Evolutionary conservation across 225 moss, liverwort and hornwort species (phyloP).

Genomic region (Marchantia polymorpha): DNA sequence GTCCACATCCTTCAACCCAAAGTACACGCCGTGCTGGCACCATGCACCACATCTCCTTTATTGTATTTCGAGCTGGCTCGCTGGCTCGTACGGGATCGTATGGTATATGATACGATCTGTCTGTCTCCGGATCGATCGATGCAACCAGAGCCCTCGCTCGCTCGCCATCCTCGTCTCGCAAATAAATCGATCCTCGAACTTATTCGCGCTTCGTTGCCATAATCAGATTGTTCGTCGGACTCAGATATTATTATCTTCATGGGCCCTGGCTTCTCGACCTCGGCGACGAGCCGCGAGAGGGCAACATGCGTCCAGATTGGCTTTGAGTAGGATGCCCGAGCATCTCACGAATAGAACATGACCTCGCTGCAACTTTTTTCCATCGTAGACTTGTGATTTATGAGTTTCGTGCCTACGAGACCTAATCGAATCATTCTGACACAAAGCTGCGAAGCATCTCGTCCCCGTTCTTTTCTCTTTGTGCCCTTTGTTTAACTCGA

Average conservation of each 20-base stretch:
- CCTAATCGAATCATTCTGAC: too few relatives aligned
- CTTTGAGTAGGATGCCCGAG: not conserved
- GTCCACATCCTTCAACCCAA: not conserved
- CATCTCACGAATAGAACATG: not conserved
- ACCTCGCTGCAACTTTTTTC: too few relatives aligned
- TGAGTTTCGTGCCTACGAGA: too few relatives aligned
- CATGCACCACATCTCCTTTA: not conserved
- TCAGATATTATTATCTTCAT: not conserved
- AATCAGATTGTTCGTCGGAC: not conserved
- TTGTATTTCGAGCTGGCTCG: constrained; percentile 1
- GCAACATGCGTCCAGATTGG: not conserved
- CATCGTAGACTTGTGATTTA: too few relatives aligned
- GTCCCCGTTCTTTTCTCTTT: too few relatives aligned
- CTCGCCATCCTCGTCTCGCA: not conserved
- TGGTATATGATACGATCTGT: not conserved
- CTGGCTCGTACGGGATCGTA: not conserved
- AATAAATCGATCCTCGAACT: not conserved
- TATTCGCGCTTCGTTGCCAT: not conserved
- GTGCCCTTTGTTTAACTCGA: too few relatives aligned
- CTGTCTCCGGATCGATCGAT: not conserved
- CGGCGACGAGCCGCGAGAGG: not conserved
- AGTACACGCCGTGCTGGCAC: constrained; percentile 3
- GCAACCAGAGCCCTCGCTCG: not conserved
- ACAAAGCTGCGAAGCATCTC: too few relatives aligned
- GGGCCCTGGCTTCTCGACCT: not conserved